Percentiles rank a stretch among this genome's conserved stretches.
Conservation (phyloP, 441 rosid genomes). For the Adansonia madagascariensis region DNA sequence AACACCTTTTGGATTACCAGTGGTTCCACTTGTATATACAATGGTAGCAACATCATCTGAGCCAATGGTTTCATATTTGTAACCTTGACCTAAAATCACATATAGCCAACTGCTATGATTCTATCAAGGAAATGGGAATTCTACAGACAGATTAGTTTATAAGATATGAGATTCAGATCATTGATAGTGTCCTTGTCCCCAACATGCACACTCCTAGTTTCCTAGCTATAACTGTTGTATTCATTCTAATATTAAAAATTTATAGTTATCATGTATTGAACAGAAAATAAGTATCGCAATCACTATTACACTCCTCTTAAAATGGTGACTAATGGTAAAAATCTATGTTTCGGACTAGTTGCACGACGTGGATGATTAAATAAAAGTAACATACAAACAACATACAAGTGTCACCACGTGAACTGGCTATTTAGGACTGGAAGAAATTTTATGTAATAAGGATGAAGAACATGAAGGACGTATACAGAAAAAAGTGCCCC, state of each 20-base stretch:
- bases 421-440: background rate
- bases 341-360: background rate
- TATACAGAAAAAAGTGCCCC: too few species aligned
- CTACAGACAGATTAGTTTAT: background rate
- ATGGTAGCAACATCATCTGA: conserved; percentile 82
- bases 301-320: background rate
- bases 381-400: background rate
- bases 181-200: conserved; percentile 13
- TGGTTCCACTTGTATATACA: conserved; percentile 94
- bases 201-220: background rate
- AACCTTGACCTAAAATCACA: conserved; percentile 54
- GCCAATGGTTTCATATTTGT: conserved; percentile 53
- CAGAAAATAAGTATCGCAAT: background rate
- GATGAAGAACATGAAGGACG: background rate
- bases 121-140: background rate
- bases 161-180: background rate
- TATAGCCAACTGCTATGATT: conserved; percentile 12
- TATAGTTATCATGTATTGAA: background rate
- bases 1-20: conserved; percentile 95
- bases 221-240: background rate
- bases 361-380: background rate
- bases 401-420: background rate
- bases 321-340: background rate
- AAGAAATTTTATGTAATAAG: background rate
- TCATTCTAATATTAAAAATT: background rate